These are phyloP conservation scores for Paraconiothyrium sp. DNA, from an alignment of 2,329 filamentous ascomycete species.

Conservation along the genomic window DNA sequence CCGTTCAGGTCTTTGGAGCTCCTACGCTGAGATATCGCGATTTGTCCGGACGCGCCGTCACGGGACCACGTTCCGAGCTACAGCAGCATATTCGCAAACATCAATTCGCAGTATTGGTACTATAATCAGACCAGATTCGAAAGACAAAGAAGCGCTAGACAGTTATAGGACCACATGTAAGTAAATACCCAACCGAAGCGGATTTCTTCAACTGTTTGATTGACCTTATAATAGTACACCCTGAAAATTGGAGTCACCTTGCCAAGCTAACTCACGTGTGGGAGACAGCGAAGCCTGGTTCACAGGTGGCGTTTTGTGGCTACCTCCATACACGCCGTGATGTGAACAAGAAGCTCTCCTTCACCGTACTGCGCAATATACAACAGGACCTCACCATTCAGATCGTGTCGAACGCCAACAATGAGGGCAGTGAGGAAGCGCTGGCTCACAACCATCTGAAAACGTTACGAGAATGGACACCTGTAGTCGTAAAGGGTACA, in stretches of 20 bases:
- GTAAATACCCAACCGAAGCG: not conserved
- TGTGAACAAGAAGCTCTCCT: slow-evolving; percentile 74
- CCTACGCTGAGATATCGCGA: slow-evolving; percentile 47
- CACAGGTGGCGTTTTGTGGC: slow-evolving; percentile 65
- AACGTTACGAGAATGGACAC: slow-evolving; percentile 59
- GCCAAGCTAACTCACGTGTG: slow-evolving; percentile 40
- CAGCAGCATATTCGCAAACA: slow-evolving; percentile 20
- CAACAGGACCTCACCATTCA: slow-evolving; percentile 59
- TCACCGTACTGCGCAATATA: slow-evolving; percentile 67
- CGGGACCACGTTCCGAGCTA: slow-evolving; percentile 32
- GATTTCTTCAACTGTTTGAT: not conserved
- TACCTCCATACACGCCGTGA: slow-evolving; percentile 76
- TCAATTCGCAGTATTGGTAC: slow-evolving; percentile 27
- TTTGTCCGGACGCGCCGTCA: slow-evolving; percentile 42
- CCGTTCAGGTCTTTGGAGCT: slow-evolving; percentile 34
- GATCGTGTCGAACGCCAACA: slow-evolving; percentile 57
- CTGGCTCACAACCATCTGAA: slow-evolving; percentile 53
- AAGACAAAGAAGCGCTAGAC: slow-evolving; percentile 35
- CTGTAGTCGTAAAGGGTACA: slow-evolving; percentile 63
- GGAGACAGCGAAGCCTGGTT: slow-evolving; percentile 14
- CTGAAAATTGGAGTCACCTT: slow-evolving; percentile 43
- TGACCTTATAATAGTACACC: slow-evolving; percentile 25
- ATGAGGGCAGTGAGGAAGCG: slow-evolving; percentile 28
- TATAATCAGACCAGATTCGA: slow-evolving; percentile 26
- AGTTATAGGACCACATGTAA: slow-evolving; percentile 45